Evolutionary conservation across 306 rosid species (phyloP).

Genomic region (Ziziphus jujuba): DNA sequence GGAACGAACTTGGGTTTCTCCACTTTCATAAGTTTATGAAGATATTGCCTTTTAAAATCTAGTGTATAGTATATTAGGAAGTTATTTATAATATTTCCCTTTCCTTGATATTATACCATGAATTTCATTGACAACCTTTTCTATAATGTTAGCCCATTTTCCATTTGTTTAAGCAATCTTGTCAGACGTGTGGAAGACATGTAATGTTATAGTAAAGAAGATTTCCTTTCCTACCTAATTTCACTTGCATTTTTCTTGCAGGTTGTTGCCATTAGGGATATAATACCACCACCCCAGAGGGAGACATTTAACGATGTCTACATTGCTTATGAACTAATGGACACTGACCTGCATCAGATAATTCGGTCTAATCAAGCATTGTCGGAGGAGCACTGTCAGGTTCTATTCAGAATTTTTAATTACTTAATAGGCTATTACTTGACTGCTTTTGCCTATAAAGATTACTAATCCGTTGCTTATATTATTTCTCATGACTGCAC

Average conservation of each 20-base stretch:
- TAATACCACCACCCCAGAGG: constrained; percentile 90
- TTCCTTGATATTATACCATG: no score
- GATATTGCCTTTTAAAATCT: no score
- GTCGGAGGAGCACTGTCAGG: constrained; percentile 99
- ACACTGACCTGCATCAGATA: constrained; percentile 93
- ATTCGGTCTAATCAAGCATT: constrained; percentile 89
- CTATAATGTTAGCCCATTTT: no score
- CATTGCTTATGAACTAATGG: constrained; percentile 98
- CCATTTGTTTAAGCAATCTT: no score
- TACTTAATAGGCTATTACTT: background rate
- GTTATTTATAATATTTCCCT: no score
- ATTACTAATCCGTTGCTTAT: background rate
- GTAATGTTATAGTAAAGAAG: background rate
- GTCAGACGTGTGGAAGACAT: no score
- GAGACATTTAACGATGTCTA: constrained; percentile 79
- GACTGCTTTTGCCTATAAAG: background rate
- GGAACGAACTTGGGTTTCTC: no score
- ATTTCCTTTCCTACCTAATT: background rate
- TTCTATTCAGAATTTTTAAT: constrained; percentile 22
- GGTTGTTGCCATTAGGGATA: constrained; percentile 95
- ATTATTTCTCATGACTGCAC: background rate
- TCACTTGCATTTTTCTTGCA: constrained; percentile 23
- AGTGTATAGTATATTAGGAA: no score
- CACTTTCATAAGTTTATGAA: no score
- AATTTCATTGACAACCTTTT: no score